Base-by-base conservation (phyloP, 495 filamentous ascomycete species). In the Lophium mytilinum region DNA sequence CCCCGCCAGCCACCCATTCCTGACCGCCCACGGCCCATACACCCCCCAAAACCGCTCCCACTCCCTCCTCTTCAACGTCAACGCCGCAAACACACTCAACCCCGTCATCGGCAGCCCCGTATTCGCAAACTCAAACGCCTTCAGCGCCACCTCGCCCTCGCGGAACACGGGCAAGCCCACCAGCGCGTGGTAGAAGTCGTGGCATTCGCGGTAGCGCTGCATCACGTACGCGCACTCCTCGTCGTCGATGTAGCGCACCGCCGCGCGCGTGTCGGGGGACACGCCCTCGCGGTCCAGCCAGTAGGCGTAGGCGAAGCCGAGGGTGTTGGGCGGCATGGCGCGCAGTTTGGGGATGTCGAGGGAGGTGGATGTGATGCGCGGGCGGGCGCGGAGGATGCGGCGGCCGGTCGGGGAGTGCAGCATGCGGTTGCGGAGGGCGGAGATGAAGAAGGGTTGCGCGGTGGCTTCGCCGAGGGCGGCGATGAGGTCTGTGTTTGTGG, bases 151-250 rank as follows among this genome's bases (percentile, higher is more conserved):
- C 74, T 97, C 94, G 17, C 94, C 93, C 73, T 98, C 94, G 1
- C 88, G 78, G 47, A 96, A 84, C n/a, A 90, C 80, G 0, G 94
- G 93, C 35, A 98, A 75, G 0, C 93, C 93, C 11, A 90, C 96
- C 36, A 98, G 75, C 0, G 94, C 93, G 72, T 98, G 93, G 76
- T 95, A 97, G 78, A 98, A 97, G 68, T 98, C 93, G 71, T 98
- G 93, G 65, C 87, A 93, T 72, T 98, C 94, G 47, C 93, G 83
- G 72, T 98, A 98, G 33, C 93, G 83, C 79, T 97, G 93, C 89
- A 98, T 95, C 4, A 97, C 93, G 71, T 97, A 98, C 17, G 93
- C 93, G 69, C 89, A 95, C 68, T 97, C 93, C 52, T 83, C 83
- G 67, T 96, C 86, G 69, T 96, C 92, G 52, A 98, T 90, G 71